These are phyloP conservation scores for Schizopora paradoxa DNA, from an alignment of 1,284 basidiomycete species.

Conservation along the genomic window DNA sequence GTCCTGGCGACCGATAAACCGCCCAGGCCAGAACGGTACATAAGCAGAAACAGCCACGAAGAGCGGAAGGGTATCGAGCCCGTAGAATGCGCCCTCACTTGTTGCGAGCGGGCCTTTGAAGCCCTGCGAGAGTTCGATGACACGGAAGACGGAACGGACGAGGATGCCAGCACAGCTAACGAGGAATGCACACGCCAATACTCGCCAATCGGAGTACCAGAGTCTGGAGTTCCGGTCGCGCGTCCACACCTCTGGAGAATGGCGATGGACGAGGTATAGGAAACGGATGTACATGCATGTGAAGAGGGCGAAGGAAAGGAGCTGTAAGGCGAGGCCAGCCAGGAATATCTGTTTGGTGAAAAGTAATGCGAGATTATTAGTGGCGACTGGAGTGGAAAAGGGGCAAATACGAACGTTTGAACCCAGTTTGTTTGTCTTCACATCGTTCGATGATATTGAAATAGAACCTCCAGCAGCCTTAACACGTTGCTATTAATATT, in stretches of 20 bases:
- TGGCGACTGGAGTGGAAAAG: slow-evolving; percentile 2
- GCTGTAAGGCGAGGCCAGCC: slow-evolving; percentile 55
- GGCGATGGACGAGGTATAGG: slow-evolving; percentile 44
- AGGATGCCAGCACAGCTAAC: slow-evolving; percentile 65
- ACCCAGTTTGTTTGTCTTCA: slow-evolving; percentile 26
- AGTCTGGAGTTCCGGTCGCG: slow-evolving; percentile 30
- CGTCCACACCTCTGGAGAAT: slow-evolving; percentile 43
- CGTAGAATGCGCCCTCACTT: slow-evolving; percentile 60
- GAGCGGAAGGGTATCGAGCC: slow-evolving; percentile 60
- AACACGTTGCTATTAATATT: slow-evolving; percentile 24
- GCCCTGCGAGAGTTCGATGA: slow-evolving; percentile 62
- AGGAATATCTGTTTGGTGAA: slow-evolving; percentile 48
- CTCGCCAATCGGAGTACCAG: slow-evolving; percentile 60
- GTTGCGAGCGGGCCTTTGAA: slow-evolving; percentile 56
- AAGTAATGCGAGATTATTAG: slow-evolving; percentile 15
- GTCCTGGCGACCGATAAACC: slow-evolving; percentile 37
- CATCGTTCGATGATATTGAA: slow-evolving; percentile 32
- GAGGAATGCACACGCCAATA: slow-evolving; percentile 46
- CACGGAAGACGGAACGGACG: slow-evolving; percentile 64
- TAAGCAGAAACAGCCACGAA: slow-evolving; percentile 55
- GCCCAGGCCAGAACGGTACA: slow-evolving; percentile 54
- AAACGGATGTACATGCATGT: slow-evolving; percentile 53
- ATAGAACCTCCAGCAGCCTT: slow-evolving; percentile 41
- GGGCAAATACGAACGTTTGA: slow-evolving; percentile 30
- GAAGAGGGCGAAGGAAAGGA: slow-evolving; percentile 61